phyloP scores from a whole-genome alignment of 2,329 filamentous ascomycete species.

The Hypocrella siamensis region DNA sequence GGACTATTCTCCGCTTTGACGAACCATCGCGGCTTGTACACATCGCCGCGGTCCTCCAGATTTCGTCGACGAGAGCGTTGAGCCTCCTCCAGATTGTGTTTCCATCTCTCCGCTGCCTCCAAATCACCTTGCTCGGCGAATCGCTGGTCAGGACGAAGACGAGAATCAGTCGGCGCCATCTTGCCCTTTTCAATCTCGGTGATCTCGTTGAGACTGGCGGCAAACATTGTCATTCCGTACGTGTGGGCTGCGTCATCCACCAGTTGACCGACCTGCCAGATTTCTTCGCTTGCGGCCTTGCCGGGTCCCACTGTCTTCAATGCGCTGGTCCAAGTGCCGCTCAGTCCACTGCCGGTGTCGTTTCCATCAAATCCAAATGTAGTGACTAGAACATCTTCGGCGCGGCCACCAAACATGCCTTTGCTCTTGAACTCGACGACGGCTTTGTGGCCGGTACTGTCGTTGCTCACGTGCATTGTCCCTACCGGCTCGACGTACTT shows the following conservation, averaged over 20 bases:
- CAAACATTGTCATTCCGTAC: slow-evolving; percentile 81
- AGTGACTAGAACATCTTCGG: slow-evolving; percentile 75
- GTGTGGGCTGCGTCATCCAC: slow-evolving; percentile 66
- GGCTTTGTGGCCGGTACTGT: slow-evolving; percentile 69
- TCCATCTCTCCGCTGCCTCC: slow-evolving; percentile 71
- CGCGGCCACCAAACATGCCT: slow-evolving; percentile 91
- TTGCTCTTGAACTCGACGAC: slow-evolving; percentile 85
- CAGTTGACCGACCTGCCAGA: slow-evolving; percentile 67
- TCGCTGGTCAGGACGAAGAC: slow-evolving; percentile 76
- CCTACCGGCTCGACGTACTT: slow-evolving; percentile 96
- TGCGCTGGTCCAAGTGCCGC: slow-evolving; percentile 71
- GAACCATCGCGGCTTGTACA: slow-evolving; percentile 74
- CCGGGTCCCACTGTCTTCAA: slow-evolving; percentile 52
- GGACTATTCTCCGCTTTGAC: slow-evolving; percentile 45
- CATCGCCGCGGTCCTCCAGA: slow-evolving; percentile 59
- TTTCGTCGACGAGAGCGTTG: slow-evolving; percentile 62
- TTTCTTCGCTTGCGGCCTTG: slow-evolving; percentile 42
- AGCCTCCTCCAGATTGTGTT: slow-evolving; percentile 70
- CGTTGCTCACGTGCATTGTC: slow-evolving; percentile 72
- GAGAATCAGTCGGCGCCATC: slow-evolving; percentile 66
- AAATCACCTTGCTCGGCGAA: slow-evolving; percentile 68
- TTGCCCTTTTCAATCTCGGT: slow-evolving; percentile 62
- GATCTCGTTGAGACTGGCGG: slow-evolving; percentile 74
- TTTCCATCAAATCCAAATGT: slow-evolving; percentile 51
- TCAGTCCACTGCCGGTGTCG: slow-evolving; percentile 50